Conservation (phyloP, 2,329 filamentous ascomycete species). For the Monilinia vaccinii-corymbosi region DNA sequence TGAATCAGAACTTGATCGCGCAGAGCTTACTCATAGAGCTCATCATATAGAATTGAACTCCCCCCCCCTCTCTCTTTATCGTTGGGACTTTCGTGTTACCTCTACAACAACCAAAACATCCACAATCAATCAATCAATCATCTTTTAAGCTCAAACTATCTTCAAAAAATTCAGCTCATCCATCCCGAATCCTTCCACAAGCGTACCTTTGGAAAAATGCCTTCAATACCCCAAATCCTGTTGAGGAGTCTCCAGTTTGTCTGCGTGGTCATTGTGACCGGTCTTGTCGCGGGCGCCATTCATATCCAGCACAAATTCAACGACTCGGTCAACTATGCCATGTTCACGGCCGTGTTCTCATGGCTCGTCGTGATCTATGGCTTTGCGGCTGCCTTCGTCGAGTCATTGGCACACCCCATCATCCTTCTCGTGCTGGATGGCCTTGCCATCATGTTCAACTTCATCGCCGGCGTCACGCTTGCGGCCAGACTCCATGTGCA, state of each 20-base stretch:
- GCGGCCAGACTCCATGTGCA: conserved; percentile 59
- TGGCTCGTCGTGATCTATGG: conserved; percentile 60
- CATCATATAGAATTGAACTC: background rate
- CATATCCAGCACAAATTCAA: conserved; percentile 50
- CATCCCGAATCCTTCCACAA: background rate
- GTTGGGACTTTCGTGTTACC: background rate
- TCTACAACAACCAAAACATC: background rate
- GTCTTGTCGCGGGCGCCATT: conserved; percentile 29
- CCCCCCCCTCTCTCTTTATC: background rate
- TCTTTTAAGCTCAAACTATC: background rate
- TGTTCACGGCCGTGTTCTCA: conserved; percentile 59
- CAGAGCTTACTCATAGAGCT: background rate
- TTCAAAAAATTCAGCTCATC: too few species aligned
- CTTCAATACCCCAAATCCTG: conserved; percentile 16
- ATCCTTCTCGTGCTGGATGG: conserved; percentile 48
- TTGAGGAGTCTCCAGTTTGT: conserved; percentile 25
- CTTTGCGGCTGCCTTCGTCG: conserved; percentile 45
- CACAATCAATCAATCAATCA: background rate
- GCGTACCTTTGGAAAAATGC: conserved; percentile 13
- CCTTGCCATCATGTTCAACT: conserved; percentile 53
- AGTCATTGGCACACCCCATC: conserved; percentile 41
- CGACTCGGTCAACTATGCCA: conserved; percentile 46
- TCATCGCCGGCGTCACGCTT: conserved; percentile 61
- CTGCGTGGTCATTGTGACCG: conserved; percentile 24
- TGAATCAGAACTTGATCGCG: background rate